Evolutionary conservation across 2,329 filamentous ascomycete species (phyloP).

Genomic region (Diaporthe sp.): DNA sequence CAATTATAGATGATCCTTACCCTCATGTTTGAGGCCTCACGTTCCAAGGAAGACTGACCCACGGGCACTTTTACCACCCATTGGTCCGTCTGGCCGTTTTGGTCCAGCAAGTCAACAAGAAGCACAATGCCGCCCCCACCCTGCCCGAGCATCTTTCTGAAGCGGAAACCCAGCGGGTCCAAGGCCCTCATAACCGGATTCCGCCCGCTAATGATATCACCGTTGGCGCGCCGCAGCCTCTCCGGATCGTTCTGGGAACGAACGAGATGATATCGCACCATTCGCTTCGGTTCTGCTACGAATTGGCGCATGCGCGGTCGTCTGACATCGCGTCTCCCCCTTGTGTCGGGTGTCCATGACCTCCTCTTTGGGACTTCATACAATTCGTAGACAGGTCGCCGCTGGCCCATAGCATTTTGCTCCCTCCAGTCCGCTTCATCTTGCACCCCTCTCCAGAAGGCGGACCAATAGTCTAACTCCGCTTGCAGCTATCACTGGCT

Average conservation of each 20-base stretch:
- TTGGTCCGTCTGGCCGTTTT: not conserved
- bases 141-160: slow-evolving; percentile 13
- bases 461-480: not conserved
- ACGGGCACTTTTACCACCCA: slow-evolving; percentile 2
- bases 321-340: not conserved
- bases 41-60: not conserved
- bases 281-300: no score
- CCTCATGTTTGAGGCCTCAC: slow-evolving; percentile 7
- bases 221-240: not conserved
- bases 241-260: not conserved
- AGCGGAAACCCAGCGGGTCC: slow-evolving; percentile 8
- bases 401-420: not conserved
- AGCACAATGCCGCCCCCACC: not conserved
- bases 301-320: not conserved
- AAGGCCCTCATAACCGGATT: slow-evolving; percentile 14
- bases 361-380: slow-evolving; percentile 4
- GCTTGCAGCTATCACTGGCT: not conserved
- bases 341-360: not conserved
- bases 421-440: not conserved
- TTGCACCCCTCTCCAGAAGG: not conserved
- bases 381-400: not conserved
- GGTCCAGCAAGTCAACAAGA: slow-evolving; percentile 1
- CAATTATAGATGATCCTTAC: not conserved
- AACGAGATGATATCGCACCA: not conserved
- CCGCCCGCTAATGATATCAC: not conserved